Conservation (phyloP, 305 asterid genomes). For the Fraxinus baroniana region DNA sequence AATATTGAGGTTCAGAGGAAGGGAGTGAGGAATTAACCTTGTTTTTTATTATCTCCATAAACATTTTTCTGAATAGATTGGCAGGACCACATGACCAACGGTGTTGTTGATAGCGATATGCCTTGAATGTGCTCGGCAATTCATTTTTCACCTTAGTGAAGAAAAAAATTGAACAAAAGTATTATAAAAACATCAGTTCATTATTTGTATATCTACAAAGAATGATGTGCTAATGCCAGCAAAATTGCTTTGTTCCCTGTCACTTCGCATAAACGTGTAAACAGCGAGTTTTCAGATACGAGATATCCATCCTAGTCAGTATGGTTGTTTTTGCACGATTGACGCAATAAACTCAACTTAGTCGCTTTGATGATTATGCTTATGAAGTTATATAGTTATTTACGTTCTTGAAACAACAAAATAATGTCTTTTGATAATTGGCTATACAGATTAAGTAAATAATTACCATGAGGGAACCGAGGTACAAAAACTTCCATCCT, state of each 20-base stretch:
- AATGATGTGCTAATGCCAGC: too few species aligned
- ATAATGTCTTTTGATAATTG: neutral
- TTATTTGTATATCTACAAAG: too few species aligned
- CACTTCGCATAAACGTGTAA: too few species aligned
- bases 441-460: neutral
- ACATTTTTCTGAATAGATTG: constrained; percentile 66
- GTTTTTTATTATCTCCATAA: constrained; percentile 54
- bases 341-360: neutral
- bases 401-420: neutral
- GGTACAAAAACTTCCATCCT: constrained; percentile 90
- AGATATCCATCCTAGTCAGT: constrained; percentile 11
- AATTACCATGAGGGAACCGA: constrained; percentile 55
- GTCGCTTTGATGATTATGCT: neutral
- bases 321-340: neutral
- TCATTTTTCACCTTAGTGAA: constrained; percentile 74
- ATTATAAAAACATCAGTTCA: too few species aligned
- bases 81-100: constrained; percentile 93
- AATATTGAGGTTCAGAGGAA: neutral
- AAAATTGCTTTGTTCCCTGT: too few species aligned
- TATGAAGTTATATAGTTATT: neutral
- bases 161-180: neutral
- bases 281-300: neutral
- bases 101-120: constrained; percentile 68
- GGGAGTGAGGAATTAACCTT: constrained; percentile 40
- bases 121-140: constrained; percentile 76